These are phyloP conservation scores for Austropuccinia psidii DNA, from an alignment of 1,284 basidiomycete species.

Conservation along the genomic window DNA sequence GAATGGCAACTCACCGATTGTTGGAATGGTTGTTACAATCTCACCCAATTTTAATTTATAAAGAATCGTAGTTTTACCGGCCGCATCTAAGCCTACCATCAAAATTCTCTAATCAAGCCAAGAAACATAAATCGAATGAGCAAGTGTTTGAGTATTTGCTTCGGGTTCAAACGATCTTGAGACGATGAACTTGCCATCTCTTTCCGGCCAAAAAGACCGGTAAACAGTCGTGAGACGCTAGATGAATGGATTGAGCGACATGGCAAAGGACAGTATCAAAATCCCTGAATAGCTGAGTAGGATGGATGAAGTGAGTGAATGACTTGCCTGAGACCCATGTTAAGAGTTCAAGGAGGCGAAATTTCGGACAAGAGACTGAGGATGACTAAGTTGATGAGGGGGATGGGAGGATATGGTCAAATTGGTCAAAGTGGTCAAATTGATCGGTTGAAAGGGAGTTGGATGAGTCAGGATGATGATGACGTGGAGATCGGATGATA, in stretches of 20 bases:
- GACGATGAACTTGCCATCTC: constrained; percentile 64
- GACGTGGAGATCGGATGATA: constrained; percentile 14
- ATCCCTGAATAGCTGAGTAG: not conserved
- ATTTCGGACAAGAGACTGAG: too few relatives aligned
- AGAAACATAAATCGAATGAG: constrained; percentile 41
- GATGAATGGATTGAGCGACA: constrained; percentile 59
- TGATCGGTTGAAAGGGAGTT: too few relatives aligned
- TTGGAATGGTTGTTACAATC: constrained; percentile 98
- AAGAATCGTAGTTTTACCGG: constrained; percentile 67
- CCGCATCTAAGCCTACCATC: constrained; percentile 88
- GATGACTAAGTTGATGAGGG: too few relatives aligned
- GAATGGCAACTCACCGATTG: constrained; percentile 66
- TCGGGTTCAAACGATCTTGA: not conserved
- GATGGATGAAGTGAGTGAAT: not conserved
- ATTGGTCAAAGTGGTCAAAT: too few relatives aligned
- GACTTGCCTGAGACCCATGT: too few relatives aligned
- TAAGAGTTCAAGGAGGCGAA: too few relatives aligned
- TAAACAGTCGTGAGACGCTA: constrained; percentile 69
- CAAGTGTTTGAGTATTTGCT: not conserved
- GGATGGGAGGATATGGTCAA: too few relatives aligned
- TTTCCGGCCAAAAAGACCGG: constrained; percentile 92
- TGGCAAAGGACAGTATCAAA: not conserved
- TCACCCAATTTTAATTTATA: constrained; percentile 99
- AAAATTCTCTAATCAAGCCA: constrained; percentile 52
- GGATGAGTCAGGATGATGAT: too few relatives aligned